These are phyloP conservation scores for Mucuna pruriens DNA, from an alignment of 306 rosid genomes.

Conservation along the genomic window DNA sequence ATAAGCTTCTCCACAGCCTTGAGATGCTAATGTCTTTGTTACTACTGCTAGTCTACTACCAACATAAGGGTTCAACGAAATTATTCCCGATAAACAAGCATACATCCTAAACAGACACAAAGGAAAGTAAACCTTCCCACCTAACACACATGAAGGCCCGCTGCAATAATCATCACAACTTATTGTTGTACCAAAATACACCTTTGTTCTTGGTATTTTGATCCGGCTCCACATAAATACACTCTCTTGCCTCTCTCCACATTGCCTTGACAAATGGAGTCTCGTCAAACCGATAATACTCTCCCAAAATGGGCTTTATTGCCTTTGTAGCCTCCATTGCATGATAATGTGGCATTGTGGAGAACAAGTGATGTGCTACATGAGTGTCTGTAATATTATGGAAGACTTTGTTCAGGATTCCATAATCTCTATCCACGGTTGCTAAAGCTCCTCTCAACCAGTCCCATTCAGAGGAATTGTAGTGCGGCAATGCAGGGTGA, in stretches of 20 bases:
- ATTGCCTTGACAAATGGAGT: slow-evolving; percentile 73
- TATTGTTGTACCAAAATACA: slow-evolving; percentile 88
- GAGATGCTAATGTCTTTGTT: background rate
- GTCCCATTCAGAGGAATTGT: slow-evolving; percentile 90
- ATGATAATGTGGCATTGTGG: slow-evolving; percentile 95
- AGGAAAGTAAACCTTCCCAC: slow-evolving; percentile 36
- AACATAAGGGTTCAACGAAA: slow-evolving; percentile 26
- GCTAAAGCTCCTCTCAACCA: slow-evolving; percentile 96
- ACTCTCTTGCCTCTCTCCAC: slow-evolving; percentile 89
- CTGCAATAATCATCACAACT: slow-evolving; percentile 43
- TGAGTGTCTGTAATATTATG: slow-evolving; percentile 97
- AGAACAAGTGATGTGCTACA: slow-evolving; percentile 90
- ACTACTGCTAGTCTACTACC: slow-evolving; percentile 19
- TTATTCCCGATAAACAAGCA: slow-evolving; percentile 40
- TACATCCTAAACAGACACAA: slow-evolving; percentile 13
- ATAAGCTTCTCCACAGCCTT: background rate
- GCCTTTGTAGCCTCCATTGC: slow-evolving; percentile 98
- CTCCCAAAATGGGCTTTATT: slow-evolving; percentile 87
- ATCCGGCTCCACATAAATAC: slow-evolving; percentile 84
- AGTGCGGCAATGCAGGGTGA: slow-evolving; percentile 88
- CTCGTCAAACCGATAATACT: slow-evolving; percentile 74
- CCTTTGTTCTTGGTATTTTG: slow-evolving; percentile 58
- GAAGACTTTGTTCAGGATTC: slow-evolving; percentile 88
- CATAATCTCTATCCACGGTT: slow-evolving; percentile 90
- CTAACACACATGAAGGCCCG: slow-evolving; percentile 24